Evolutionary conservation across 2,329 filamentous ascomycete genomes (phyloP), one percentile per base, ranked within the genome.

Genomic region (Aspergillus sp.): DNA sequence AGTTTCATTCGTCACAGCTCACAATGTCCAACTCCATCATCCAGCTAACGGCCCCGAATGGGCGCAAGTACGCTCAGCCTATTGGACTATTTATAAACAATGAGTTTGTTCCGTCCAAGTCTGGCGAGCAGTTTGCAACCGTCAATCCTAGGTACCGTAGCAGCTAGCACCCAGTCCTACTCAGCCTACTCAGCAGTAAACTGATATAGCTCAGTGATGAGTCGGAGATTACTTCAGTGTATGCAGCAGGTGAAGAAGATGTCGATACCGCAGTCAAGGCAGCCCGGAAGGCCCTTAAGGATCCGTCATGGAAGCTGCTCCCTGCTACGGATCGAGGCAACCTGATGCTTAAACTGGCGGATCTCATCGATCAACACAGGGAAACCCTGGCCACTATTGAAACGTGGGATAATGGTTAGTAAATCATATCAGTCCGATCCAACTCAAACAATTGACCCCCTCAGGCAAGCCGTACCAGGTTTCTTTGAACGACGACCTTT

Each of bases 61-160:
- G 89, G 66, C 81, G 78, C 73, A 86, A 84, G 66, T 93, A 90
- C 76, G 79, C 75, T 12, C 88, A 91, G 77, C 89, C 90, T 2
- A 80, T 84, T 45, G 90, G 90, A n/a, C 81, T 93, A 8, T 93
- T 92, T 75, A 91, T 93, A 77, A 89, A 90, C 79, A 91, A 92
- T 63, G 88, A 91, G 71, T 93, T 90, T 72, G 86, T 91, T 53
- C 80, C 85, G 67, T 85, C 86, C 56, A 86, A 82, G 71, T 83
- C 82, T 14, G 86, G 83, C 45, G 80, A 86, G 69, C 90, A 82
- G 64, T 82, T 92, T 54, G 78, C 82, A 14, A 83, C 84, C 17
- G 83, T 91, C 67, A 91, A 91, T 69, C 90, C 90, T 46, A 83
- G 83, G 74, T 76, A 68, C 57, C 27, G 74, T 70, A 45, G 23